Percentiles rank a stretch among this genome's conserved stretches.
These are phyloP conservation scores for Globisporangium cederbergense DNA, from an alignment of 352 stramenopile species.

Conservation along the genomic window DNA sequence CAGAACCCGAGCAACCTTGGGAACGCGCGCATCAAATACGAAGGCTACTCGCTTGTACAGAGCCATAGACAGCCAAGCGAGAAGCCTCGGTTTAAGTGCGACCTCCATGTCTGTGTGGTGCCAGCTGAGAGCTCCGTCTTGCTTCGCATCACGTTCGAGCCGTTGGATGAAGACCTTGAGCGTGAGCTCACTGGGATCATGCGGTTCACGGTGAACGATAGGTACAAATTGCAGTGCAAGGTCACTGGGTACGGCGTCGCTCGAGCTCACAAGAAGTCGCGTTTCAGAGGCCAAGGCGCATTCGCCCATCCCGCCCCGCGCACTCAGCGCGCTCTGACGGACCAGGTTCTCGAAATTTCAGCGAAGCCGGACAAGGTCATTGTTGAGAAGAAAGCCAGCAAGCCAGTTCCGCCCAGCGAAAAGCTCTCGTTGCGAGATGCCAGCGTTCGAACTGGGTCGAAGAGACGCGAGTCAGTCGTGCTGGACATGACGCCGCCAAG, in stretches of 20 bases:
- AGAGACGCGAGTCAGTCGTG: slow-evolving; percentile 31
- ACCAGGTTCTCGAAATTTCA: slow-evolving; percentile 11
- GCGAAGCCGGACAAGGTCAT: neutral
- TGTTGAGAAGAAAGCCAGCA: neutral
- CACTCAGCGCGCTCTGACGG: neutral
- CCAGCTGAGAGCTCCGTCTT: slow-evolving; percentile 44
- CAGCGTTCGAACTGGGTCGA: slow-evolving; percentile 10
- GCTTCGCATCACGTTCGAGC: slow-evolving; percentile 66
- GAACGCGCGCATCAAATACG: slow-evolving; percentile 66
- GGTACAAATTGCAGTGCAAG: slow-evolving; percentile 47
- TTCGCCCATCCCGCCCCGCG: slow-evolving; percentile 5
- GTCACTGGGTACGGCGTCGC: slow-evolving; percentile 28
- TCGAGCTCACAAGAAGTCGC: slow-evolving; percentile 22
- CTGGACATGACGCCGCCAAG: slow-evolving; percentile 44
- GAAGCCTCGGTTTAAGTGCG: slow-evolving; percentile 59
- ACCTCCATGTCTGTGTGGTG: slow-evolving; percentile 71
- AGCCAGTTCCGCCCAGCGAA: slow-evolving; percentile 8
- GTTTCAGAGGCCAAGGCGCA: slow-evolving; percentile 20
- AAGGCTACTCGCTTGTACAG: slow-evolving; percentile 47
- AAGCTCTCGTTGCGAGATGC: neutral
- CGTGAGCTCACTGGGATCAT: slow-evolving; percentile 39
- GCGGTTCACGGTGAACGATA: slow-evolving; percentile 67
- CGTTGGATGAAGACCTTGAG: slow-evolving; percentile 34
- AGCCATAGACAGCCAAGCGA: slow-evolving; percentile 15
- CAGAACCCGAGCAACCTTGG: slow-evolving; percentile 55